Evolutionary conservation across 2,329 filamentous ascomycete species (phyloP).

Genomic region (Aspergillus ochraceoroseus): DNA sequence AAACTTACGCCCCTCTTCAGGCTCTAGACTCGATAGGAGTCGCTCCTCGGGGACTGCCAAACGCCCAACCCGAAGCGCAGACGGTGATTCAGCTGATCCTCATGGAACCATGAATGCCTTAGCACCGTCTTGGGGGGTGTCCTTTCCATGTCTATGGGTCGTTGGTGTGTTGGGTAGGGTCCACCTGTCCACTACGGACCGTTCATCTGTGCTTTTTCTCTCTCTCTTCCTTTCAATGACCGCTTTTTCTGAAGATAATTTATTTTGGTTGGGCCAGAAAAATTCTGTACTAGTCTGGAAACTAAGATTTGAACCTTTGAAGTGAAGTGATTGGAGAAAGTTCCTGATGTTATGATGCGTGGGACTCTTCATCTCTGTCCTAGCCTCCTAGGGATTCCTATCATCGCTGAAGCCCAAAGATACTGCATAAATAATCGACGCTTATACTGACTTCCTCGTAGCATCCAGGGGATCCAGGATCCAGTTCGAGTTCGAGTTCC

Average conservation of each 20-base stretch:
- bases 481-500: neutral
- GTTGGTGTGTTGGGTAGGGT: constrained; percentile 26
- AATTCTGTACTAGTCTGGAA: no score
- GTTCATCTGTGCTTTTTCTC: constrained; percentile 17
- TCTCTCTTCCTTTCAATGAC: constrained; percentile 18
- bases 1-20: constrained; percentile 20
- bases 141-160: constrained; percentile 39
- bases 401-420: no score
- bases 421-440: no score
- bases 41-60: constrained; percentile 15
- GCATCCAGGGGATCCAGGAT: no score
- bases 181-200: constrained; percentile 20
- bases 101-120: constrained; percentile 26
- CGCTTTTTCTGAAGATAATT: constrained; percentile 12
- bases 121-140: constrained; percentile 26
- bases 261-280: no score
- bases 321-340: no score
- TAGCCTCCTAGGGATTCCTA: no score
- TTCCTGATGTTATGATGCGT: no score
- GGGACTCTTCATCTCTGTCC: no score
- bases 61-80: constrained; percentile 22
- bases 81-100: constrained; percentile 32
- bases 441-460: no score
- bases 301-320: no score
- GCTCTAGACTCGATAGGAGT: constrained; percentile 20